phyloP scores from a whole-genome alignment of 148 eudicot species.

The Arctostaphylos glauca region DNA sequence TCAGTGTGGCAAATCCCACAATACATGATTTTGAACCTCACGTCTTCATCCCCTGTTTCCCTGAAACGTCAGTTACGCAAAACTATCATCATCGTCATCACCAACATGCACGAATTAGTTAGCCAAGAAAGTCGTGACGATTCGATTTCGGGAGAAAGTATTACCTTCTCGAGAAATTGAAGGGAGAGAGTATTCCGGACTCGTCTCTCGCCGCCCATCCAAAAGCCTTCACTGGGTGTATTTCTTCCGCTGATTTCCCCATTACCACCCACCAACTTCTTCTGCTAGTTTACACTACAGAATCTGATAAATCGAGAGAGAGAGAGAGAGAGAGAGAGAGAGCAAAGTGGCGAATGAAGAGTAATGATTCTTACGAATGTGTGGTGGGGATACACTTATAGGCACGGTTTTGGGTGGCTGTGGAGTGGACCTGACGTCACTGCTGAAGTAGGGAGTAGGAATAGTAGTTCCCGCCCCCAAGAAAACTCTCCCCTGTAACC shows the following conservation, averaged over 20 bases:
- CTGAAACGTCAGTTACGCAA: neutral
- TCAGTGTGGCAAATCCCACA: slow-evolving; percentile 36
- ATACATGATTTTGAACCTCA: slow-evolving; percentile 32
- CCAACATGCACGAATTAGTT: neutral
- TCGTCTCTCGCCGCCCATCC: slow-evolving; percentile 32
- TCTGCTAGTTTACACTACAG: neutral
- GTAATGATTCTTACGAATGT: neutral
- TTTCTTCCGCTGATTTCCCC: slow-evolving; percentile 27
- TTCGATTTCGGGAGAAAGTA: too few relatives aligned
- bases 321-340: neutral
- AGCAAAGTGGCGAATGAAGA: neutral
- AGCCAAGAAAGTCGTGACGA: neutral
- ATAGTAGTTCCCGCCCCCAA: too few relatives aligned
- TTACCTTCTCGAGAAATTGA: slow-evolving; percentile 14
- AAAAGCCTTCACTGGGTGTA: slow-evolving; percentile 27
- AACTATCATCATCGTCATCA: neutral
- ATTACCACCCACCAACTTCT: neutral
- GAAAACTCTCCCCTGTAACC: neutral
- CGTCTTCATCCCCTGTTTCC: slow-evolving; percentile 35
- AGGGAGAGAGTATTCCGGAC: slow-evolving; percentile 25
- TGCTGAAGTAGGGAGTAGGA: neutral
- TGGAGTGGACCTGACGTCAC: neutral
- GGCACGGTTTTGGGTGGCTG: neutral
- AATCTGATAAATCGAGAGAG: neutral
- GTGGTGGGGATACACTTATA: neutral